These are phyloP conservation scores for Solanum hybrid DNA, from an alignment of 305 asterid genomes.

Conservation along the genomic window DNA sequence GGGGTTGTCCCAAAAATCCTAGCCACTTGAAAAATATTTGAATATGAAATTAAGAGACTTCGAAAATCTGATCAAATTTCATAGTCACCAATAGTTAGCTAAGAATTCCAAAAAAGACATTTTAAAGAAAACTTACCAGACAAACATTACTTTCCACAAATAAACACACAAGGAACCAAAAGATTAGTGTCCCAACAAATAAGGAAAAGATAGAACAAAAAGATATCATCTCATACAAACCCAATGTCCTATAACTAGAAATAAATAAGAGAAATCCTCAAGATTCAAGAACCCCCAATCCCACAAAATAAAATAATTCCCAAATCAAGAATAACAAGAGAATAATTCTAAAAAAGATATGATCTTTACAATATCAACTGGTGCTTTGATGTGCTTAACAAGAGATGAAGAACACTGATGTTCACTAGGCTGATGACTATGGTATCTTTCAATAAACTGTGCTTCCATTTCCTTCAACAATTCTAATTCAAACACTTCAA, in stretches of 20 bases:
- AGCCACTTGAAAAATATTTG: neutral
- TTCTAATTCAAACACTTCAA: neutral
- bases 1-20: neutral
- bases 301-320: neutral
- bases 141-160: neutral
- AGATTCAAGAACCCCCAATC: neutral
- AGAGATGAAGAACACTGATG: constrained; percentile 55
- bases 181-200: neutral
- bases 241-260: neutral
- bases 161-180: neutral
- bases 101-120: neutral
- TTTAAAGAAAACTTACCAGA: neutral
- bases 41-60: neutral
- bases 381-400: constrained; percentile 67
- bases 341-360: neutral
- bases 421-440: constrained; percentile 30
- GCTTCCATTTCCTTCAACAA: constrained; percentile 44
- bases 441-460: constrained; percentile 28
- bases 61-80: neutral
- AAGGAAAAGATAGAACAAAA: neutral
- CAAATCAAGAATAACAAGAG: neutral
- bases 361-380: constrained; percentile 52
- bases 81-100: neutral
- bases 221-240: neutral
- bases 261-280: neutral